These are phyloP conservation scores for Laetiporus sulphureus DNA, from an alignment of 1,284 basidiomycete genomes.

Conservation along the genomic window DNA sequence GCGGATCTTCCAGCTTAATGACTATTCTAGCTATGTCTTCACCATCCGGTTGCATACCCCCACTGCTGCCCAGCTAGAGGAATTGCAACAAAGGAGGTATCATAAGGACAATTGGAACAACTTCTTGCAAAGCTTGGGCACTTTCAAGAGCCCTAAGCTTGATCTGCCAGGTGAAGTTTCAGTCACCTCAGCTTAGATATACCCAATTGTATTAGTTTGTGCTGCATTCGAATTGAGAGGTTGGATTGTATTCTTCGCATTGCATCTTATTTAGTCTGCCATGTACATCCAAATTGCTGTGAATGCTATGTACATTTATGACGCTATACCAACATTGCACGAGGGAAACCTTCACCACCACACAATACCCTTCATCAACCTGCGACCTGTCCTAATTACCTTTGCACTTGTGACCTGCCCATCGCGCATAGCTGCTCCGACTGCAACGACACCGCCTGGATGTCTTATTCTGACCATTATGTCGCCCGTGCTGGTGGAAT, in stretches of 20 bases:
- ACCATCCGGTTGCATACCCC: slow-evolving; percentile 12
- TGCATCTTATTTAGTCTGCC: background rate
- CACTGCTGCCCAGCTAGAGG: slow-evolving; percentile 7
- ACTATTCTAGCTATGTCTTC: slow-evolving; percentile 10
- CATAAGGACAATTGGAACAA: slow-evolving; percentile 6
- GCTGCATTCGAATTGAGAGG: background rate
- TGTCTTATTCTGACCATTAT: slow-evolving; percentile 43
- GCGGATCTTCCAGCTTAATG: slow-evolving; percentile 6
- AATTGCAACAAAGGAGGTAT: slow-evolving; percentile 7
- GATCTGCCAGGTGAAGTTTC: background rate
- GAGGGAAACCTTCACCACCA: slow-evolving; percentile 56
- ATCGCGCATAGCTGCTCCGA: slow-evolving; percentile 46
- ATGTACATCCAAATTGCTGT: background rate
- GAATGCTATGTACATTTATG: background rate
- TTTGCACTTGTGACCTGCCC: slow-evolving; percentile 49
- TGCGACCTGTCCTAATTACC: slow-evolving; percentile 60
- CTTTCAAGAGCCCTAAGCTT: background rate
- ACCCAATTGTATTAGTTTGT: too few species aligned
- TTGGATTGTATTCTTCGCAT: background rate
- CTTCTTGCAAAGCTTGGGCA: slow-evolving; percentile 2
- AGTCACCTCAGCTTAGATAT: too few species aligned
- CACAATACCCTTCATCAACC: slow-evolving; percentile 63
- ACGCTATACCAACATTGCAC: background rate
- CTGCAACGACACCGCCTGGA: slow-evolving; percentile 59
- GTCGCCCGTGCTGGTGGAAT: background rate